Conservation (phyloP, 164 flowering plant genomes). For the Vitis vinifera region DNA sequence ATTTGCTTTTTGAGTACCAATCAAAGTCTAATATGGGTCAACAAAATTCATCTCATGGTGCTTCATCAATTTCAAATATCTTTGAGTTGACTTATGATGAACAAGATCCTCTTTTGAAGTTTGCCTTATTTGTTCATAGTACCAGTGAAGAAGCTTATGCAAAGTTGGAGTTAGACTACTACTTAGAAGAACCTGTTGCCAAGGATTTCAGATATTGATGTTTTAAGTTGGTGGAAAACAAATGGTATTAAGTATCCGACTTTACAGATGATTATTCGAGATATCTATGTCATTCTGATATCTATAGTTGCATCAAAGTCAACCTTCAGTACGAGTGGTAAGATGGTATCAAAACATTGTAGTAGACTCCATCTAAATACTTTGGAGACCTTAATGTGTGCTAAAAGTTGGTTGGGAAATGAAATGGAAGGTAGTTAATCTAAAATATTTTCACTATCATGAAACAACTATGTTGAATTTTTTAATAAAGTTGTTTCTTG, state of each 20-base stretch:
- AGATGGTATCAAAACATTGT: conserved; percentile 7
- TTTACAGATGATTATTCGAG: conserved; percentile 1
- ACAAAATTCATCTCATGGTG: no score
- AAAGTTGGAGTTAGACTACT: background rate
- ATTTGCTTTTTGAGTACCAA: background rate
- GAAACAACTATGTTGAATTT: no score
- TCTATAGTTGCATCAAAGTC: background rate
- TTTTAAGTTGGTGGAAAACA: no score
- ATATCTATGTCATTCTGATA: background rate
- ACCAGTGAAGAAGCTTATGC: background rate
- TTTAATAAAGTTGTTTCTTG: no score
- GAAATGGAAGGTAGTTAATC: background rate
- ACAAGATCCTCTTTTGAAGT: background rate
- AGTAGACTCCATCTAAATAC: conserved; percentile 3
- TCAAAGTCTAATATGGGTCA: background rate
- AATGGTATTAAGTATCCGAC: background rate
- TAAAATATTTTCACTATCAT: no score
- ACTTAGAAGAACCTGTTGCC: background rate
- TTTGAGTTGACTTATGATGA: no score
- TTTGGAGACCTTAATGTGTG: conserved; percentile 9
- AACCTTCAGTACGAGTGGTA: conserved; percentile 7
- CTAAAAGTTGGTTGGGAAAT: conserved; percentile 1
- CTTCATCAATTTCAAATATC: background rate
- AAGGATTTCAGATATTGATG: background rate
- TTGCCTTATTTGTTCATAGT: background rate